A percentile compares a stretch with the other conserved stretches of the same genome.
Evolutionary conservation across 2,329 filamentous ascomycete species (phyloP).

Genomic region (Phialophora tarda): DNA sequence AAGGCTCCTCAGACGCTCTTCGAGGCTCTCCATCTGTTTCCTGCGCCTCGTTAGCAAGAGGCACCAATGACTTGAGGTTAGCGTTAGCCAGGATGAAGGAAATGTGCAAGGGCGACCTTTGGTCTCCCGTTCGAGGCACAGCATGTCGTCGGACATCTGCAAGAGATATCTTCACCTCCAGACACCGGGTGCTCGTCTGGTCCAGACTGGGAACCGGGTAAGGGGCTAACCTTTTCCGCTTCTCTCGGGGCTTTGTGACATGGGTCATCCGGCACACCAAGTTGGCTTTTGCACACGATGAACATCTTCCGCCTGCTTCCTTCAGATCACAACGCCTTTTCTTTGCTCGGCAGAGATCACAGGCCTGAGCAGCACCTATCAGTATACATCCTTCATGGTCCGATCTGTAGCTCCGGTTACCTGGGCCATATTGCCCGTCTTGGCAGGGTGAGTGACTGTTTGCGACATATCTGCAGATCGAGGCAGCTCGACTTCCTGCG

Average conservation of each 20-base stretch:
- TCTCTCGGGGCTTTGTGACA: conserved; percentile 96
- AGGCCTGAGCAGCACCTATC: conserved; percentile 63
- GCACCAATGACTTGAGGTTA: background rate
- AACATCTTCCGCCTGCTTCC: conserved; percentile 75
- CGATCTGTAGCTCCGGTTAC: conserved; percentile 7
- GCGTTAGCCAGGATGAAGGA: background rate
- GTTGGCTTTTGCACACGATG: conserved; percentile 96
- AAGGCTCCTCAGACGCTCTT: conserved; percentile 93
- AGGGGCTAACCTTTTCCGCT: conserved; percentile 78
- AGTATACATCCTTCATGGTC: background rate
- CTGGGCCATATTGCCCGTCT: conserved; percentile 25
- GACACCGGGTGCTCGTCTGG: background rate
- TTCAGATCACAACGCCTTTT: conserved; percentile 97
- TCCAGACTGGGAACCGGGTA: background rate
- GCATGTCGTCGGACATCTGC: background rate
- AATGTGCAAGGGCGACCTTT: no score
- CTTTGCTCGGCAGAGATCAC: conserved; percentile 92
- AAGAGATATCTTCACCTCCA: background rate
- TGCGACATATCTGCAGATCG: conserved; percentile 14
- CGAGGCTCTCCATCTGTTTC: conserved; percentile 94
- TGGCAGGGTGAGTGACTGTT: conserved; percentile 9
- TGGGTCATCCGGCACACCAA: conserved; percentile 96
- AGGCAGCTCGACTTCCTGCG: background rate
- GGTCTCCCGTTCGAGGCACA: no score
- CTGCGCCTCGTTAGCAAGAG: conserved; percentile 51